Evolutionary conservation across 768 basidiomycete species (phyloP), one percentile per base, ranked within the genome.

Genomic region (Coprinellus aureogranulatus): DNA sequence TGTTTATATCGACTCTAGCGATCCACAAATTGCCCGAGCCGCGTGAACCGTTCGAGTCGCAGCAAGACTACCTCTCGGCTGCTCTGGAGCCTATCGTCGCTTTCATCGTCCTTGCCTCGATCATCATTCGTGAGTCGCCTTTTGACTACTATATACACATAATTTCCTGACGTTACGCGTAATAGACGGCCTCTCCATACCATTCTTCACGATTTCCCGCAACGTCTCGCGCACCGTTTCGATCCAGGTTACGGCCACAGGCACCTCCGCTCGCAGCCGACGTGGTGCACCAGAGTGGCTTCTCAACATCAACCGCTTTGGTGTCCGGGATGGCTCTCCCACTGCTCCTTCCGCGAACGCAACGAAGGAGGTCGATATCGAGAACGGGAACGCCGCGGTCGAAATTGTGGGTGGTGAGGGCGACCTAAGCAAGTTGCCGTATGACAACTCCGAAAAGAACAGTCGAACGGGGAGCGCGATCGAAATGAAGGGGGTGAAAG

Each of bases 71-170:
- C 16, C 79, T 98, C n/a, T 82, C 87, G 0, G 80, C 82, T 4
- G 78, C 75, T 6, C 77, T 97, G 12, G 85, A 92, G 62, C 90
- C 93, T 1, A 87, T 98, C 48, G 90, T 94, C 0, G 79, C 90
- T 6, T 98, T 97, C 68, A 73, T 96, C 45, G 93, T 98, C 2
- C 77, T 98, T 1, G 80, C 84, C 4, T 97, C 94, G 2, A 93
- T 97, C 64, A 73, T 96, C 63, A 81, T 86, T 53, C 92, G 90
- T 91, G 69, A 64, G 87, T 58, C 25, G 37, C 3, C 39, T 27
- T 11, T 5, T 6, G 8, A 14, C 14, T 34, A 34, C 50, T 41
- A n/a, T 23, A 42, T 10, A 27, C 4, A 16, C 14, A 8, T 20
- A 27, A 1, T 12, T n/a, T 47, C 57, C 23, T 48, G 22, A 22